A percentile compares a stretch with the other conserved stretches of the same genome.
Conservation (phyloP, 345 rosid species). For the Arabidopsis arenosa region DNA sequence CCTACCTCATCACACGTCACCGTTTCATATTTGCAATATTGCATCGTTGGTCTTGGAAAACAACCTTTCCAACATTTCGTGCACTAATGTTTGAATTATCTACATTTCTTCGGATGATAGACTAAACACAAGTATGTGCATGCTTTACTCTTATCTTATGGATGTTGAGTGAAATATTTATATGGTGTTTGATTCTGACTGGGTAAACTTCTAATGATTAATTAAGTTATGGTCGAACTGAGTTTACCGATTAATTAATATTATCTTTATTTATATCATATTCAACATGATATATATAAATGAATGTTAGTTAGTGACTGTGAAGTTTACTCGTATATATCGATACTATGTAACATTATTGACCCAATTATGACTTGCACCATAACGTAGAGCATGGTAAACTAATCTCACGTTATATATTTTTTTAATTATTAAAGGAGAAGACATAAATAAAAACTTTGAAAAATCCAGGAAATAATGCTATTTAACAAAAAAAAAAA, state of each 20-base stretch:
- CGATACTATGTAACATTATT: neutral
- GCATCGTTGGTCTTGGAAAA: constrained; percentile 10
- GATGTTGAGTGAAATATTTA: neutral
- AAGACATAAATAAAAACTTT: neutral
- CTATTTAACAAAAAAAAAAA: neutral
- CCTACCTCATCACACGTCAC: constrained; percentile 49
- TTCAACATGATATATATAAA: neutral
- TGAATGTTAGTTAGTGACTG: neutral
- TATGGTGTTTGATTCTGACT: neutral
- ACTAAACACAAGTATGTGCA: neutral
- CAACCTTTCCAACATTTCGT: constrained; percentile 1
- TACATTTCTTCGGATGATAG: neutral
- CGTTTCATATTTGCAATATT: constrained; percentile 22
- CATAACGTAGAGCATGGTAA: too few relatives aligned
- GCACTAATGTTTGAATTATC: neutral
- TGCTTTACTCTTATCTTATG: neutral
- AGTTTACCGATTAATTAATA: neutral
- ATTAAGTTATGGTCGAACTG: constrained; percentile 9
- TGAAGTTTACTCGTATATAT: constrained; percentile 7
- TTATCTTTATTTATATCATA: neutral
- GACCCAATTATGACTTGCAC: neutral
- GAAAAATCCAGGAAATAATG: too few relatives aligned
- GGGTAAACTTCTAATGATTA: neutral
- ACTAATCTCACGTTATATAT: neutral
- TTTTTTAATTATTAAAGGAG: neutral